Conservation (phyloP, 1,284 basidiomycete species). For the Papiliotrema laurentii region DNA sequence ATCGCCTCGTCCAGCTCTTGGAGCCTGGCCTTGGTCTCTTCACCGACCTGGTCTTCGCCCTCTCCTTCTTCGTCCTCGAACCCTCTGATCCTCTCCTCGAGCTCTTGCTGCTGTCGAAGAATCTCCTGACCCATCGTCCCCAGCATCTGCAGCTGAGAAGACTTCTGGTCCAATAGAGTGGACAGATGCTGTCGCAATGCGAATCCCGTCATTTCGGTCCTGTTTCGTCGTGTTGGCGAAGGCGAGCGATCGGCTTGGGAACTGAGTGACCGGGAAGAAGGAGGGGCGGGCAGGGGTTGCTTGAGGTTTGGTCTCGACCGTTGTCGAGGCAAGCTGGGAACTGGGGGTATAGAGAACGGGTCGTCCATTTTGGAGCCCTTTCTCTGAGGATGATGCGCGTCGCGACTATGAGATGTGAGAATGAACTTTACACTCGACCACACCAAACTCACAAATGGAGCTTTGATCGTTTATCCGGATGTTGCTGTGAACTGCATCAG, state of each 20-base stretch:
- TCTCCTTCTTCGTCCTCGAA: constrained; percentile 65
- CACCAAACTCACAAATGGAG: too few relatives aligned
- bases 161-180: constrained; percentile 75
- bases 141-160: constrained; percentile 81
- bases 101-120: constrained; percentile 82
- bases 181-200: constrained; percentile 57
- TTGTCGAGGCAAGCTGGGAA: constrained; percentile 18
- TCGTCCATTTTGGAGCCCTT: constrained; percentile 2
- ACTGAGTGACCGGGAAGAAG: constrained; percentile 22
- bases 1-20: constrained; percentile 73
- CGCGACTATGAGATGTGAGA: neutral
- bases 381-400: neutral
- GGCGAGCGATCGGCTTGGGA: constrained; percentile 19
- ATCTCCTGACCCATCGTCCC: constrained; percentile 86
- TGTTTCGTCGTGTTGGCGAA: constrained; percentile 13
- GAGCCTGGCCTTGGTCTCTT: constrained; percentile 64
- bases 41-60: constrained; percentile 46
- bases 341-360: constrained; percentile 2
- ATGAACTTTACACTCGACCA: too few relatives aligned
- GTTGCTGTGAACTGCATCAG: too few relatives aligned
- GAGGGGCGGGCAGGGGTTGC: constrained; percentile 29
- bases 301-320: constrained; percentile 38
- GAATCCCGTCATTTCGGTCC: constrained; percentile 20
- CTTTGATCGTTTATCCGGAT: too few relatives aligned
- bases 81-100: constrained; percentile 76